These are phyloP conservation scores for Aspergillus transmontanensis DNA, from an alignment of 2,329 filamentous ascomycete species.

Conservation along the genomic window DNA sequence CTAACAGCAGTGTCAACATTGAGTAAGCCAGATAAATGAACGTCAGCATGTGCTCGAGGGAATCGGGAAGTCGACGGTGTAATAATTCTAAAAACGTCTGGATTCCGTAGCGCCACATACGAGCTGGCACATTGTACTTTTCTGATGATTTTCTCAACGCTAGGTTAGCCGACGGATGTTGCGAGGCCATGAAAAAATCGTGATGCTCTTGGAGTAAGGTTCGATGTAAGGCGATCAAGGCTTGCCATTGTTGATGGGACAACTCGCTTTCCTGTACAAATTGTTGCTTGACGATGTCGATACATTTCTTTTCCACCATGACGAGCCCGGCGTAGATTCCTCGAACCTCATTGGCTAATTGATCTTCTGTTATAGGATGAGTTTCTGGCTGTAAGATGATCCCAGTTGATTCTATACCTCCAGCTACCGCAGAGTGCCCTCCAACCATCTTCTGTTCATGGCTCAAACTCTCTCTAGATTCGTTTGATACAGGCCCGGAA, in stretches of 20 bases:
- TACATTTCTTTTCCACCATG: conserved; percentile 85
- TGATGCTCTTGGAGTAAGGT: conserved; percentile 81
- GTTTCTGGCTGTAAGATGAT: conserved; percentile 63
- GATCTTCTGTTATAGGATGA: conserved; percentile 71
- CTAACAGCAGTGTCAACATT: conserved; percentile 84
- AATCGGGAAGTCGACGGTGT: conserved; percentile 71
- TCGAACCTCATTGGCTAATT: conserved; percentile 73
- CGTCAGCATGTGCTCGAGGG: conserved; percentile 83
- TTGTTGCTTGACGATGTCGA: conserved; percentile 73
- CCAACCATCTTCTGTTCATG: conserved; percentile 22
- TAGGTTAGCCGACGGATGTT: conserved; percentile 76
- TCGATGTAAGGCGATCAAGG: conserved; percentile 77
- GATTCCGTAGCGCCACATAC: conserved; percentile 94
- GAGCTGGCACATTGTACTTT: conserved; percentile 87
- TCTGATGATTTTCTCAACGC: conserved; percentile 69
- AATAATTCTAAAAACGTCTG: conserved; percentile 80
- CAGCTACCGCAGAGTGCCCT: conserved; percentile 21
- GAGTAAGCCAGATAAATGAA: conserved; percentile 90
- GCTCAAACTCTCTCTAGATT: conserved; percentile 15
- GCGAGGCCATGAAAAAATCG: conserved; percentile 82
- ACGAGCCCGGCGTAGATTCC: conserved; percentile 72
- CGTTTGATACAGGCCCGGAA: conserved; percentile 11
- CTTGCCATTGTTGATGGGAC: conserved; percentile 76
- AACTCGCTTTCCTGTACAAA: conserved; percentile 56
- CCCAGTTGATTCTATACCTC: conserved; percentile 31